Conservation (phyloP, 805 yeast genomes). For the Wickerhamiella siamensis region DNA sequence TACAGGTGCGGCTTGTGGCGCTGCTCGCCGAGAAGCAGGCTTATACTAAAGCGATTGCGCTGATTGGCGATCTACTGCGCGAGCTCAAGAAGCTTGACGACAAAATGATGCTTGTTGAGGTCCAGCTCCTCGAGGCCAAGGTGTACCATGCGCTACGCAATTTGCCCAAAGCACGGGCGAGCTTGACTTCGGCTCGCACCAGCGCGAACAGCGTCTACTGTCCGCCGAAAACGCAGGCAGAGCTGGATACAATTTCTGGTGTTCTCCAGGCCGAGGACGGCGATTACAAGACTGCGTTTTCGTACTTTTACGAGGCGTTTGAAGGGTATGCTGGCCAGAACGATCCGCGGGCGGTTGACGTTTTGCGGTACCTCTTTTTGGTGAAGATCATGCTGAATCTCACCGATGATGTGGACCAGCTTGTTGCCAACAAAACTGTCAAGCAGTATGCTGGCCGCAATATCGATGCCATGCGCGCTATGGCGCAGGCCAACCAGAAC, state of each 20-base stretch:
- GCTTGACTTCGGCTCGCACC: constrained; percentile 88
- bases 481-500: constrained; percentile 77
- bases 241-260: constrained; percentile 89
- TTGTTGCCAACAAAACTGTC: constrained; percentile 60
- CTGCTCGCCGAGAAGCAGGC: constrained; percentile 51
- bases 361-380: constrained; percentile 81
- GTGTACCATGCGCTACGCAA: constrained; percentile 86
- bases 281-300: constrained; percentile 90
- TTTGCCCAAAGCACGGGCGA: constrained; percentile 79
- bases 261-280: constrained; percentile 91
- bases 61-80: constrained; percentile 55
- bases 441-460: constrained; percentile 66
- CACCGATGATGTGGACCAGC: constrained; percentile 69
- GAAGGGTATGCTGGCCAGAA: constrained; percentile 69
- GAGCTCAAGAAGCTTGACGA: constrained; percentile 93
- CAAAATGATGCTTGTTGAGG: constrained; percentile 88
- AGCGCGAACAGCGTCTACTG: constrained; percentile 95
- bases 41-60: constrained; percentile 55
- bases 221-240: constrained; percentile 88
- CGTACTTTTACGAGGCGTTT: constrained; percentile 88
- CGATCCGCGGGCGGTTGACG: constrained; percentile 42
- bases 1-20: constrained; percentile 70
- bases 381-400: constrained; percentile 86
- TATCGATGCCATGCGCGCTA: constrained; percentile 91
- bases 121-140: constrained; percentile 79